These are phyloP conservation scores for Nakataea oryzae DNA, from an alignment of 2,329 filamentous ascomycete genomes.

Conservation along the genomic window DNA sequence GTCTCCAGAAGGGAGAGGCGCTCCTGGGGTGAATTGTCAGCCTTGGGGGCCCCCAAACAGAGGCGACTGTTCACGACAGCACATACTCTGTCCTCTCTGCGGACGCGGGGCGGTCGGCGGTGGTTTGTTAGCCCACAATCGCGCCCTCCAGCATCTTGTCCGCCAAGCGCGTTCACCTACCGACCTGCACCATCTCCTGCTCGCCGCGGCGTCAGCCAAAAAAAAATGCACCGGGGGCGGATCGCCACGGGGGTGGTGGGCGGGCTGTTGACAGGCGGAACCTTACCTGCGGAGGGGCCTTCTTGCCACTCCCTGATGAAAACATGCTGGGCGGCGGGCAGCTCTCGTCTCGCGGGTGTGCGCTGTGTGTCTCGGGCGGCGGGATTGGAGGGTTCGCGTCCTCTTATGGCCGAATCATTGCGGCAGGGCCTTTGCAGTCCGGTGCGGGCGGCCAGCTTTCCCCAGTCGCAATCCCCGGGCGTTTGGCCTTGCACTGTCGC, in stretches of 20 bases:
- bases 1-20: conserved; percentile 79
- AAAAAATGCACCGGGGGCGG: background rate
- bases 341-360: background rate
- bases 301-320: conserved; percentile 57
- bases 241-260: background rate
- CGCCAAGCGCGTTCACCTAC: conserved; percentile 46
- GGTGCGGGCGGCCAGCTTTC: background rate
- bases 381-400: background rate
- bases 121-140: conserved; percentile 4
- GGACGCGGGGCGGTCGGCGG: conserved; percentile 14
- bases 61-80: conserved; percentile 4
- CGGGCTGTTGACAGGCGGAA: conserved; percentile 19
- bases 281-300: conserved; percentile 61
- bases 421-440: background rate
- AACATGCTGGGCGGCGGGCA: conserved; percentile 38
- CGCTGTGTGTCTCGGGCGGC: background rate
- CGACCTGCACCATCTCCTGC: conserved; percentile 99
- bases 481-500: background rate
- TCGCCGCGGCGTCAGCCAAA: background rate
- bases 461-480: background rate
- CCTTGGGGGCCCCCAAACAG: background rate
- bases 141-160: background rate
- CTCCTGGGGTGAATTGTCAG: conserved; percentile 49
- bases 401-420: background rate
- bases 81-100: conserved; percentile 56